phyloP scores from a whole-genome alignment of 371 early-diverging fungal species.

The Mucor sp. region DNA sequence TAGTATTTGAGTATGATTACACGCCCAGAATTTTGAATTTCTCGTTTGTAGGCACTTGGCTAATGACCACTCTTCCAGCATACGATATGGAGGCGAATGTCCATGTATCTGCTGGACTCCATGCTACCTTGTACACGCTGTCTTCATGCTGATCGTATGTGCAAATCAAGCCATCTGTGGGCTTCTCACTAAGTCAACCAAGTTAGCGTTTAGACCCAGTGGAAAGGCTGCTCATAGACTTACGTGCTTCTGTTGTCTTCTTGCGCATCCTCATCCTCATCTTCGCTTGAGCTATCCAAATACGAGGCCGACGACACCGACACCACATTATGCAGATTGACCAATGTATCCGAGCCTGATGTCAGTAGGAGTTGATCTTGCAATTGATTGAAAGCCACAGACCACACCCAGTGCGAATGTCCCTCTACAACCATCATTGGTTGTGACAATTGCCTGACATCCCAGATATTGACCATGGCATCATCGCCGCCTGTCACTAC shows the following conservation, averaged over 20 bases:
- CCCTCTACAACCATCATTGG: constrained; percentile 67
- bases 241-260: constrained; percentile 13
- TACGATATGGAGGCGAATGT: constrained; percentile 92
- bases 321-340: constrained; percentile 80
- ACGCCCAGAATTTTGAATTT: constrained; percentile 86
- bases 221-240: too few species aligned
- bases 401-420: constrained; percentile 91
- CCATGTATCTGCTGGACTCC: constrained; percentile 94
- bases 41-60: constrained; percentile 83
- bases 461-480: constrained; percentile 84
- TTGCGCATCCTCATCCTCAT: constrained; percentile 15
- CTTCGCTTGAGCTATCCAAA: constrained; percentile 36
- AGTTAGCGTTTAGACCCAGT: too few species aligned
- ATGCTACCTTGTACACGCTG: constrained; percentile 85
- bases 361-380: constrained; percentile 91
- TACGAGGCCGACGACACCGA: constrained; percentile 81
- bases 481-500: constrained; percentile 88
- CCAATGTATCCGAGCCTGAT: constrained; percentile 82
- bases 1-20: too few species aligned
- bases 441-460: constrained; percentile 57
- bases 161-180: constrained; percentile 79
- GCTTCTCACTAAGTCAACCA: constrained; percentile 38
- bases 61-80: constrained; percentile 90
- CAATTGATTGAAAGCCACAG: constrained; percentile 79
- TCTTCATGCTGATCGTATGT: constrained; percentile 93